Evolutionary conservation across 2,329 filamentous ascomycete species (phyloP).

Genomic region (Berkeleyomyces rouxiae): DNA sequence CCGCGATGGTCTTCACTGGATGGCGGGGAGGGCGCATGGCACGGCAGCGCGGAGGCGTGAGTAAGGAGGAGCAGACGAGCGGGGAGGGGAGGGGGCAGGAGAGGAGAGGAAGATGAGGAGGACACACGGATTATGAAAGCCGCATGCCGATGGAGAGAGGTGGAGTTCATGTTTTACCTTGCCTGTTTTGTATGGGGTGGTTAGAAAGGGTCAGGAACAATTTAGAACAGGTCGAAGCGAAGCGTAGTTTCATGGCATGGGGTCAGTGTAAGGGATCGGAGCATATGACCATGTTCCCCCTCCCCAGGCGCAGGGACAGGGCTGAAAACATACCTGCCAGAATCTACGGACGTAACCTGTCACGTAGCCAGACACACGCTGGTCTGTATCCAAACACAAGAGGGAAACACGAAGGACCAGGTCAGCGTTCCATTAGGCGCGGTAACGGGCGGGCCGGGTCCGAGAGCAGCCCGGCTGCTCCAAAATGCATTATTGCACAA

Average conservation of each 20-base stretch:
- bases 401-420: conserved; percentile 6
- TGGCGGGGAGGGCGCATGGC: neutral
- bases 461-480: too few species aligned
- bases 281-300: neutral
- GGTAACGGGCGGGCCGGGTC: neutral
- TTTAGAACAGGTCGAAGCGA: too few species aligned
- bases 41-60: conserved; percentile 4
- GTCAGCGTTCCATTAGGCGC: neutral
- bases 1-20: conserved; percentile 86
- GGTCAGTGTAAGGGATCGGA: neutral
- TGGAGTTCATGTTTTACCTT: neutral
- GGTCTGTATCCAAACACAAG: conserved; percentile 37
- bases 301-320: neutral
- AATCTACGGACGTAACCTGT: conserved; percentile 88
- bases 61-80: neutral
- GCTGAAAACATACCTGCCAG: conserved; percentile 69
- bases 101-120: conserved; percentile 6
- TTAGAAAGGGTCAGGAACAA: neutral
- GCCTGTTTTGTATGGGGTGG: neutral
- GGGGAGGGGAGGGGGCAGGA: neutral
- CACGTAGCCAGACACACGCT: conserved; percentile 74
- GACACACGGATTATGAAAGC: too few species aligned
- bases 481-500: neutral
- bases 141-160: neutral
- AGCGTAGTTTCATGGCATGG: neutral